These are phyloP conservation scores for Kwoniella heveanensis DNA, from an alignment of 768 basidiomycete genomes.

Conservation along the genomic window DNA sequence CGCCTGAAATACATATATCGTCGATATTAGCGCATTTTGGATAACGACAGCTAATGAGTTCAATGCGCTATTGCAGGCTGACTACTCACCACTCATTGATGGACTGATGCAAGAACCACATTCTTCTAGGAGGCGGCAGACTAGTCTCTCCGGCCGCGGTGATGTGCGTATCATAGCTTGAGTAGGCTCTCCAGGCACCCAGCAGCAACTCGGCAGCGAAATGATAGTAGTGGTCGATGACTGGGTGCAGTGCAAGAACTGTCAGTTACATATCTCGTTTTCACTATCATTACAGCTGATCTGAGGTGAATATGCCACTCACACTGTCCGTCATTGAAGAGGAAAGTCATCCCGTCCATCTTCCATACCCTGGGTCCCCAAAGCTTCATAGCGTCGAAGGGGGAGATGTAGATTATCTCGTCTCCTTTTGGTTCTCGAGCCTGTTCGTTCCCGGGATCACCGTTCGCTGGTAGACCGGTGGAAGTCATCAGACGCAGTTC, in stretches of 20 bases:
- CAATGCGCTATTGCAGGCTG: background rate
- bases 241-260: constrained; percentile 31
- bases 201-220: constrained; percentile 79
- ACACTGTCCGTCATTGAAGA: constrained; percentile 59
- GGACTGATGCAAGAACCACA: constrained; percentile 66
- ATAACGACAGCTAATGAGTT: background rate
- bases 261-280: too few species aligned
- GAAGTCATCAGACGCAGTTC: constrained; percentile 65
- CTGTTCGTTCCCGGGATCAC: constrained; percentile 67
- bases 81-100: constrained; percentile 49
- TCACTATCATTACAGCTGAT: too few species aligned
- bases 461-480: constrained; percentile 64
- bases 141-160: constrained; percentile 54
- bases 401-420: constrained; percentile 62
- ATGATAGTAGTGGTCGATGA: constrained; percentile 86
- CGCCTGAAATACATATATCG: constrained; percentile 61
- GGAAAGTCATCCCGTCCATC: constrained; percentile 69
- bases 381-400: constrained; percentile 63
- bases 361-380: constrained; percentile 71
- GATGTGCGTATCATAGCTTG: constrained; percentile 48
- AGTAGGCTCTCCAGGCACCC: constrained; percentile 70
- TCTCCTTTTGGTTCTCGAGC: constrained; percentile 68
- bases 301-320: constrained; percentile 39
- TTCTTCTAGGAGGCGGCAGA: constrained; percentile 65
- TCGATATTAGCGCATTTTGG: too few species aligned